Base-by-base conservation (phyloP, 495 filamentous ascomycete species). In the Rusavskia elegans region DNA sequence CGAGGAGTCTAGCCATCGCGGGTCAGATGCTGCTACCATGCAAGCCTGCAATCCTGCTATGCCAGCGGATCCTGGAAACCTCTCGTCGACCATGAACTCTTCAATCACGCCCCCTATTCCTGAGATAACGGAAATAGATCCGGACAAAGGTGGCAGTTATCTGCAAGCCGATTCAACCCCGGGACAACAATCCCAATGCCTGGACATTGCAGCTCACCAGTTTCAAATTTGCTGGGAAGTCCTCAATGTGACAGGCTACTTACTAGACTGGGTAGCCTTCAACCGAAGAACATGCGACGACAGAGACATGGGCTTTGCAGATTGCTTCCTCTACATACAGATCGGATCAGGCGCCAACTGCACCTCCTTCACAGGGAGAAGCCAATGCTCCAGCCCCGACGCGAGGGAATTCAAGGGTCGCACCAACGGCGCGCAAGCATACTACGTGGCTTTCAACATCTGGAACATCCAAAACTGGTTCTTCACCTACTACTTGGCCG, bases 231-330 rank as follows among this genome's bases (percentile, higher is more conserved):
- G 53, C 53, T 55, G 53, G 53, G 17, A 32, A 3, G 53, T 55
- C 5, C 53, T 55, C n/a, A 55, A 55, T 23, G 36, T 55, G 8
- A 55, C 53, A 2, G 53, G 53, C 21, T 55, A 50, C 23, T 4
- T 55, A 9, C 10, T 20, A 14, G 53, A 55, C 37, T 55, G 53
- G 53, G 48, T 55, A 7, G 14, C 53, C 6, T 55, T 41, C 53
- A 55, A 55, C 21, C 45, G 51, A 19, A 21, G 19, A n/a, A 38
- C 37, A 30, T 55, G 53, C 25, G 46, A 50, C 36, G 17, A 39
- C 32, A 23, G 50, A 50, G 36, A 21, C 25, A 50, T 50, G 48
- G 48, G 48, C 48, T 50, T 50, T 39, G 48, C 48, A 36, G 48
- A 50, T 37, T 50, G 48, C 30, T 50, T 50, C n/a, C 29, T 37